Percentiles rank a stretch among this genome's conserved stretches.
Conservation (phyloP, 139 green algal species). For the Bryopsis sp. region DNA sequence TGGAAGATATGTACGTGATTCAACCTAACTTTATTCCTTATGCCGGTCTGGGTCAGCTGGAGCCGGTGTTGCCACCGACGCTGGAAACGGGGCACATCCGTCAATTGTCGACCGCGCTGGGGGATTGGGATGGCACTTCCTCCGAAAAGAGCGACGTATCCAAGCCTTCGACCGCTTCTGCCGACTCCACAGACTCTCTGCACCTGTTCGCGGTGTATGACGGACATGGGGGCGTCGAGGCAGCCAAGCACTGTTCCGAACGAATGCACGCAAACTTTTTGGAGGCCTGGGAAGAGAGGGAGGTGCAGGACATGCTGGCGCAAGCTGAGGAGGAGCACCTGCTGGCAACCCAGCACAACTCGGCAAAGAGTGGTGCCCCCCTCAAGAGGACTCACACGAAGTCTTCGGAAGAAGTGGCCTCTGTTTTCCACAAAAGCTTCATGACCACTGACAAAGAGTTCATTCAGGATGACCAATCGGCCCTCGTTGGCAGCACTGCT, state of each 20-base stretch:
- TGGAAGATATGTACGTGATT: conserved; percentile 56
- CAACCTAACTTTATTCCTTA: conserved; percentile 33
- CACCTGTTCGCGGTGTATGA: conserved; percentile 74
- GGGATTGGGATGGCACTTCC: neutral
- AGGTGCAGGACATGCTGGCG: too few species aligned
- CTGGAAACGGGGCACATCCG: neutral
- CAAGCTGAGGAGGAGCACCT: neutral
- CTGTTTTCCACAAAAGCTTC: conserved; percentile 14
- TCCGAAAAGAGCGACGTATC: neutral
- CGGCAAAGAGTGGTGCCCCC: neutral
- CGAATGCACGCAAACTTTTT: conserved; percentile 52
- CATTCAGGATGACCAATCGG: neutral
- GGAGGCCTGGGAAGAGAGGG: conserved; percentile 19
- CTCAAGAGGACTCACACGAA: neutral
- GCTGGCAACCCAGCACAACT: neutral
- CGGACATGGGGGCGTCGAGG: conserved; percentile 56
- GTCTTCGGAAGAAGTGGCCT: neutral
- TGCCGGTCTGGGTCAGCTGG: neutral
- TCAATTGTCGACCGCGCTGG: neutral
- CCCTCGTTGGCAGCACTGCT: conserved; percentile 37
- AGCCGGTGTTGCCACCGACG: neutral
- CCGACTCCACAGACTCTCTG: conserved; percentile 33
- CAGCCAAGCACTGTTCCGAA: conserved; percentile 46
- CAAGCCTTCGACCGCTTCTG: neutral
- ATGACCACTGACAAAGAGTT: conserved; percentile 18